phyloP scores from a whole-genome alignment of 331 rosid genomes.

The Pyracantha coccinea region DNA sequence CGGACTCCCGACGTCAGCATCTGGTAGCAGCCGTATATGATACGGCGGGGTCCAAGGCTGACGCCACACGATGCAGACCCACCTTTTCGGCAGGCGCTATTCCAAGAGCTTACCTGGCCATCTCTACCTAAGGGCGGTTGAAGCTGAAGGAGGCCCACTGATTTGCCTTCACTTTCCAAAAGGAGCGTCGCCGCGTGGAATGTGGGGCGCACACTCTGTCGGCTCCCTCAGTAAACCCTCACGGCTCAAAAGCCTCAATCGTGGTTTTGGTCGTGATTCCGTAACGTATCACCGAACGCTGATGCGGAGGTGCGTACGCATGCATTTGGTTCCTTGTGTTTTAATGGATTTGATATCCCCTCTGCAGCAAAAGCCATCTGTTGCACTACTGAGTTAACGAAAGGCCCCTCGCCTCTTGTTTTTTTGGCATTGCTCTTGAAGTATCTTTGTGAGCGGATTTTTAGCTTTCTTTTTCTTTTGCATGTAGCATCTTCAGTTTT shows the following conservation, averaged over 20 bases:
- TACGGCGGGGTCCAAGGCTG: background rate
- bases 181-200: background rate
- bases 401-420: no score
- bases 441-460: background rate
- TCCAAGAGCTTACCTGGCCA: background rate
- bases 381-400: background rate
- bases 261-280: background rate
- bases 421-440: background rate
- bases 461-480: background rate
- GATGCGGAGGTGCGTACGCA: background rate
- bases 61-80: background rate
- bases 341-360: background rate
- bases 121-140: background rate
- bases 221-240: background rate
- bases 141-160: background rate
- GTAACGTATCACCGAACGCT: background rate
- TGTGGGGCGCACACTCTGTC: background rate
- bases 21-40: background rate
- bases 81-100: background rate
- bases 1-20: background rate
- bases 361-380: background rate
- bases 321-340: background rate
- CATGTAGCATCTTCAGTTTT: background rate
- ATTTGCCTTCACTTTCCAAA: background rate
- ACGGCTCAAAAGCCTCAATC: no score